Evolutionary conservation across 148 eudicot species (phyloP).

Genomic region (Spergularia bocconei): DNA sequence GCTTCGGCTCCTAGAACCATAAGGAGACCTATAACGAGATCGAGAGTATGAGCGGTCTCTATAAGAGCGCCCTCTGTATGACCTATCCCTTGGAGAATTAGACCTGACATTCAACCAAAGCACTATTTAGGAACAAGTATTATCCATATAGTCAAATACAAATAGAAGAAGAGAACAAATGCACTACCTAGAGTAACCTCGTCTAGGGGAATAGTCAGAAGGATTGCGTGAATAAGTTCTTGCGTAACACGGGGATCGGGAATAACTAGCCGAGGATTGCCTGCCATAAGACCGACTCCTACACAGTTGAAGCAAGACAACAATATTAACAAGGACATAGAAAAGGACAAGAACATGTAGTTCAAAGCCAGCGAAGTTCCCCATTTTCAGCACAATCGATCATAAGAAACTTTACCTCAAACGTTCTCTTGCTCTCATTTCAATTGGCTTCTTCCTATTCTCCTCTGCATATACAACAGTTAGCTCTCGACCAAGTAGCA

Average conservation of each 20-base stretch:
- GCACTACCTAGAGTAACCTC: constrained; percentile 53
- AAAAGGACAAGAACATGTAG: too few species aligned
- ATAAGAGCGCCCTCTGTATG: constrained; percentile 54
- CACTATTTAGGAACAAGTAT: neutral
- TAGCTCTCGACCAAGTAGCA: constrained; percentile 74
- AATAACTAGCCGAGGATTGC: constrained; percentile 38
- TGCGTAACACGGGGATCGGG: constrained; percentile 44
- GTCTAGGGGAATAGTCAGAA: constrained; percentile 48
- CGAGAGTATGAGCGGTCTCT: constrained; percentile 61
- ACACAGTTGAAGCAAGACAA: neutral
- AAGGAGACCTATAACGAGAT: constrained; percentile 24
- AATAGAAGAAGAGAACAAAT: neutral
- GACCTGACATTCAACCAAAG: constrained; percentile 41
- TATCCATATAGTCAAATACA: neutral
- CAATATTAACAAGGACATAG: too few species aligned
- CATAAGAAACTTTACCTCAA: constrained; percentile 35
- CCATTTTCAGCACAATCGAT: too few species aligned
- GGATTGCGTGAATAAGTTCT: constrained; percentile 57
- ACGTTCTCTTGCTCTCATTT: constrained; percentile 78
- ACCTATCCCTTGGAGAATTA: constrained; percentile 50
- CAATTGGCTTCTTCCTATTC: constrained; percentile 78
- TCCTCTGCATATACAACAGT: constrained; percentile 96
- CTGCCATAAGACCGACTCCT: constrained; percentile 54
- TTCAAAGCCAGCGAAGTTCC: too few species aligned
- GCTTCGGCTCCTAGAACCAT: neutral